These are phyloP conservation scores for Hippophae gyantsensis DNA, from an alignment of 306 rosid species.

Conservation along the genomic window DNA sequence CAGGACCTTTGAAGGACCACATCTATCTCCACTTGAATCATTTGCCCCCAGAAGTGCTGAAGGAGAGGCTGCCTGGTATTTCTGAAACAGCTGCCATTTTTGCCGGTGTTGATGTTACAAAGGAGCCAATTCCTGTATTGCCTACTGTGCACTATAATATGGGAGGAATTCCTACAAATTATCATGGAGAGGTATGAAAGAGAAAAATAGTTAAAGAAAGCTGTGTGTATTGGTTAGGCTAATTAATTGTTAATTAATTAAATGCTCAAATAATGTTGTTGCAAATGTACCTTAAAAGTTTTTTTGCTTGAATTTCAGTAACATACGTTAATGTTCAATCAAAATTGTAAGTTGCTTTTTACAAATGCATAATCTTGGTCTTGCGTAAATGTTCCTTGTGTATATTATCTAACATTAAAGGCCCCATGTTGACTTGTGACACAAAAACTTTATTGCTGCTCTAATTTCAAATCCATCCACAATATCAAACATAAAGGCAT, in stretches of 20 bases:
- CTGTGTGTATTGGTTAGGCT: background rate
- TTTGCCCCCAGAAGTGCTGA: constrained; percentile 96
- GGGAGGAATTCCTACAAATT: constrained; percentile 95
- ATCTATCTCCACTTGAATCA: constrained; percentile 97
- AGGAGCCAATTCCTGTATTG: constrained; percentile 95
- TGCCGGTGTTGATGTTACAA: constrained; percentile 97
- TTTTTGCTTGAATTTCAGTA: too few species aligned
- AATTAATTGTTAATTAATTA: background rate
- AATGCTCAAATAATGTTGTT: background rate
- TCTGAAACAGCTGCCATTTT: constrained; percentile 99
- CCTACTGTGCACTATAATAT: constrained; percentile 97
- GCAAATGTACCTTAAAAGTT: too few species aligned
- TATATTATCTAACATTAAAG: too few species aligned
- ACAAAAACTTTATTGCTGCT: too few species aligned
- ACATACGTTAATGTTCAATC: too few species aligned
- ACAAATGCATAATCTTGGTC: too few species aligned
- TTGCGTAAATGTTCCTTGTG: too few species aligned
- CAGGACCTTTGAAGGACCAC: constrained; percentile 98
- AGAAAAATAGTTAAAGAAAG: constrained; percentile 6
- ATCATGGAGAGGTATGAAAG: constrained; percentile 75
- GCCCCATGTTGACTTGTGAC: too few species aligned
- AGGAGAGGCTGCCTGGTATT: constrained; percentile 99
- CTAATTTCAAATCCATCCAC: too few species aligned
- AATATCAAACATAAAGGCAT: too few species aligned
- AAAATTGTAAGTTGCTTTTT: too few species aligned